Evolutionary conservation across 352 stramenopile genomes (phyloP), one percentile per base, ranked within the genome.

Genomic region (Phytopythium oedochilum): DNA sequence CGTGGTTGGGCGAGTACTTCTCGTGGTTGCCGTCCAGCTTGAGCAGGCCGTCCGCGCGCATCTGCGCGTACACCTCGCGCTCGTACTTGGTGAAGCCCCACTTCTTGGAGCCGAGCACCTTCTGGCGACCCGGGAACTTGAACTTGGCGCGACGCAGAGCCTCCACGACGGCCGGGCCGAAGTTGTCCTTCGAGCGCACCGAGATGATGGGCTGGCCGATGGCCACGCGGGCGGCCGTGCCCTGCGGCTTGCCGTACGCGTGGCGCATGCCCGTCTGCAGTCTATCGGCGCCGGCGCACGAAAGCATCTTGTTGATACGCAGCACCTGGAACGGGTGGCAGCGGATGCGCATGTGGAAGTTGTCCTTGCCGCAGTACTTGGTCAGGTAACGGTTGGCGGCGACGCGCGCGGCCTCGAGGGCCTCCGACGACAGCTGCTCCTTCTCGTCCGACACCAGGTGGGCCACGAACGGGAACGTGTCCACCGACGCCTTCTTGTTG

Each of bases 261-360:
- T 99, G 96, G 80, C 97, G 92, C 97, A 99, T 99, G 78, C 97
- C 97, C 53, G 88, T 98, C 64, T 97, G 92, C 43, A 97, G 86
- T 72, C 97, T 84, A 98, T 99, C 97, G 62, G 97, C 97, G 82
- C 97, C 97, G 66, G 97, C 97, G 79, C 97, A 99, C 62, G 94
- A 99, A 97, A 99, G 92, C 97, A 99, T 99, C 80, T 99, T 99
- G 81, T 99, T 99, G 76, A 98, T 98, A 88, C 97, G 94, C 51
- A 99, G 80, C 42, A 99, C 97, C 70, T 99, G 97, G 90, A 98
- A 99, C 48, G 97, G 97, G 77, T 99, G 97, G 69, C 95, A 97
- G 58, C 97, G 89, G 55, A 99, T 98, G 61, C 97, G 96, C 78
- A 99, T 99, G 84, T 99, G 97, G 87, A 99, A 99, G 63, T 87